Conservation (phyloP, 2,329 filamentous ascomycete species). For the Colletotrichum somersetense region DNA sequence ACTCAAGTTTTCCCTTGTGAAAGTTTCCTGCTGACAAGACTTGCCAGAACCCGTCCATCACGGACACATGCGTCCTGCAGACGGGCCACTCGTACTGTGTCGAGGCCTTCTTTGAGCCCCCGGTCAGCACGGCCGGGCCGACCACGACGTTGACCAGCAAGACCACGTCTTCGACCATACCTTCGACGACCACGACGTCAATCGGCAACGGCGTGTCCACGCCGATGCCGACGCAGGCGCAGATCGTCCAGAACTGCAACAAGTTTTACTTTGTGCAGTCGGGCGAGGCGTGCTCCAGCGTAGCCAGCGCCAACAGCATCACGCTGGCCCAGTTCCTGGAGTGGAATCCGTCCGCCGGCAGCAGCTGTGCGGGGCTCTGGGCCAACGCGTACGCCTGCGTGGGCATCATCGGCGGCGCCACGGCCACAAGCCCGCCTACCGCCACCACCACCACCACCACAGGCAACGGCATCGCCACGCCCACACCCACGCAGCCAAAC, state of each 20-base stretch:
- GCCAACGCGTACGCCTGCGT: slow-evolving; percentile 26
- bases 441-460: no score
- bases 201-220: slow-evolving; percentile 39
- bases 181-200: not conserved
- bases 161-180: no score
- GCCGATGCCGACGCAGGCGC: slow-evolving; percentile 33
- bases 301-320: slow-evolving; percentile 28
- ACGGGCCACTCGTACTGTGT: not conserved
- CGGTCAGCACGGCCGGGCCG: not conserved
- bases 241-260: slow-evolving; percentile 43
- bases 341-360: slow-evolving; percentile 41
- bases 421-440: no score
- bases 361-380: slow-evolving; percentile 28
- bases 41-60: no score
- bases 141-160: not conserved
- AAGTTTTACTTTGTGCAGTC: slow-evolving; percentile 37
- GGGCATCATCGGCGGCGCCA: not conserved
- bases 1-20: no score
- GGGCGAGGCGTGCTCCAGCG: slow-evolving; percentile 30
- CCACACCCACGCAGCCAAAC: no score
- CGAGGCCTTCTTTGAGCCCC: not conserved
- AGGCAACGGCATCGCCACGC: no score
- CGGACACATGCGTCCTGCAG: not conserved
- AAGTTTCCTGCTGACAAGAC: no score
- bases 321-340: slow-evolving; percentile 37